Conservation (phyloP, 2,329 filamentous ascomycete species). For the Sclerotinia nivalis region DNA sequence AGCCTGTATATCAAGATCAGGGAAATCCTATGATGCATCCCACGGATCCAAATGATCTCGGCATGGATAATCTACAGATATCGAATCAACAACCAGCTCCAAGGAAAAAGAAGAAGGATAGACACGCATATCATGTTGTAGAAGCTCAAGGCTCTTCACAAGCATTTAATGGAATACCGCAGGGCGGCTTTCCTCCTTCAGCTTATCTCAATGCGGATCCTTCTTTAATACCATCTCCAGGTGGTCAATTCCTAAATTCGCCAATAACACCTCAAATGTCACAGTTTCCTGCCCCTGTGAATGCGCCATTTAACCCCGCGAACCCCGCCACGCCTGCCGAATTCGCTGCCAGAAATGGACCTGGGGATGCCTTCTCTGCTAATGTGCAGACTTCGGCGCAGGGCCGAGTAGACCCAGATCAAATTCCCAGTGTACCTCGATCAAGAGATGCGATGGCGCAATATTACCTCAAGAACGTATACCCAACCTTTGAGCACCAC, state of each 20-base stretch:
- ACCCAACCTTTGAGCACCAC: constrained; percentile 94
- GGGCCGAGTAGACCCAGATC: constrained; percentile 81
- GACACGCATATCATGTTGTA: constrained; percentile 87
- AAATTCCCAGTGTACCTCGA: constrained; percentile 86
- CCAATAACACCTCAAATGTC: constrained; percentile 49
- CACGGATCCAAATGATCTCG: constrained; percentile 21
- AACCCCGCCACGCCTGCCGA: constrained; percentile 47
- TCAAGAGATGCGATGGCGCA: constrained; percentile 81
- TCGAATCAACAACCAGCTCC: constrained; percentile 34
- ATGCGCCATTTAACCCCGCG: constrained; percentile 52
- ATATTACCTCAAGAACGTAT: constrained; percentile 83
- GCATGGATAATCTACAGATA: constrained; percentile 25
- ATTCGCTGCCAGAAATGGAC: constrained; percentile 49
- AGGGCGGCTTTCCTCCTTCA: constrained; percentile 55
- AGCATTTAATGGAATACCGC: constrained; percentile 68
- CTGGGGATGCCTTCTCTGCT: constrained; percentile 43
- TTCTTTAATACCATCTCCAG: constrained; percentile 45
- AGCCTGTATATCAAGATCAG: constrained; percentile 14
- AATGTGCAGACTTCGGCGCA: constrained; percentile 63
- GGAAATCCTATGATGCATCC: constrained; percentile 12
- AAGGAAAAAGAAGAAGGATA: constrained; percentile 86
- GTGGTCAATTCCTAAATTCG: constrained; percentile 50
- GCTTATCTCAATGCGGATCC: constrained; percentile 60
- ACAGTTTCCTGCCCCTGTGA: constrained; percentile 63
- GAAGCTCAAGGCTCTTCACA: constrained; percentile 71